Percentiles rank a stretch among this genome's conserved stretches.
These are phyloP conservation scores for Mycena haematopus DNA, from an alignment of 768 basidiomycete genomes.

Conservation along the genomic window DNA sequence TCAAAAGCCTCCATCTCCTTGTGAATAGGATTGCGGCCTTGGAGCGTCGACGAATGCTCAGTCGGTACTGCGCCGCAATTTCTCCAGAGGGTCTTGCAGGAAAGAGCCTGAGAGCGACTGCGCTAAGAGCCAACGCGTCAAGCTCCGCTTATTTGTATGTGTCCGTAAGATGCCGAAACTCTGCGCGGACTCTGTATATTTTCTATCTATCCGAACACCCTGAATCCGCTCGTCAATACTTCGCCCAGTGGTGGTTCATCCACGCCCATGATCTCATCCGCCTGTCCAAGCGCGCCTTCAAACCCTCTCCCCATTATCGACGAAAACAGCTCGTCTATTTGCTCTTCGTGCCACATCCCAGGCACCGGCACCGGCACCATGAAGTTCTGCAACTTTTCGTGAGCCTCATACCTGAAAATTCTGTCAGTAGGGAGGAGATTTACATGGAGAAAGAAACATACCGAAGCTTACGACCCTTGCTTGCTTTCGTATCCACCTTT, in stretches of 20 bases:
- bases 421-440: neutral
- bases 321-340: conserved; percentile 93
- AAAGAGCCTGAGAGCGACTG: neutral
- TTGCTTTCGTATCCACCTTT: conserved; percentile 94
- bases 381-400: conserved; percentile 96
- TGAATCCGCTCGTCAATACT: conserved; percentile 54
- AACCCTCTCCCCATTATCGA: conserved; percentile 84
- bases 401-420: conserved; percentile 77
- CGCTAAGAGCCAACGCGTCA: conserved; percentile 23
- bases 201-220: conserved; percentile 60
- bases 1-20: conserved; percentile 55
- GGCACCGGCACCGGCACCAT: conserved; percentile 84
- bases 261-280: conserved; percentile 34
- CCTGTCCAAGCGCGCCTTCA: conserved; percentile 42
- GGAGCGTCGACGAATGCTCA: neutral
- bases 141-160: neutral
- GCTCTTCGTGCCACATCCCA: conserved; percentile 92
- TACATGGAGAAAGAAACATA: conserved; percentile 41
- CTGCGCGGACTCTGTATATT: neutral
- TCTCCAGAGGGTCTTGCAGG: neutral
- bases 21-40: conserved; percentile 5
- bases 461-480: conserved; percentile 94
- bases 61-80: conserved; percentile 11
- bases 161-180: neutral
- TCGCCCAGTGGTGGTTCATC: conserved; percentile 40